Base-by-base conservation (phyloP, 768 basidiomycete genomes). In the Lentinula sp. region DNA sequence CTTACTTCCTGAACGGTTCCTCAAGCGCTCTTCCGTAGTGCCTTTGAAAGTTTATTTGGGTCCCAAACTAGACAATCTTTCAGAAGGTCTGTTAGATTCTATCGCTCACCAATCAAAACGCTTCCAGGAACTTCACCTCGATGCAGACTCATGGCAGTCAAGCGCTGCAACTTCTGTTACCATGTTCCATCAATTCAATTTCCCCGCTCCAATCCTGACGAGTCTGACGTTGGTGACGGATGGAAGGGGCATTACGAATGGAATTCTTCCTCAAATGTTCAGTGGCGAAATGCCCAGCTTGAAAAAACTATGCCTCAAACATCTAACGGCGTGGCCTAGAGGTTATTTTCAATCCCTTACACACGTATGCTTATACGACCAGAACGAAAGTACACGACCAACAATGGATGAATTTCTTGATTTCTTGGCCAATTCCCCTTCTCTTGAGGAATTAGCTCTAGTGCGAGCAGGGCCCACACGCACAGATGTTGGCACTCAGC, bases 321-420 rank as follows among this genome's bases (percentile, higher is more conserved):
- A 56, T 43, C 59, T 63, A 18, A 61, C 62, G 42, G 49, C 49
- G 35, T 63, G 62, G 62, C 62, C 62, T 9, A 42, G 10, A 35
- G 51, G 42, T n/a, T 55, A 63, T 32, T 63, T 63, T 20, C 49
- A 48, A 13, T 37, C 37, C 18, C 54, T 63, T 9, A 63, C 62
- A 15, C 52, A 51, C 33, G 37, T 63, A 33, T 63, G 62, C 46
- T 55, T 63, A n/a, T 55, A 63, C 37, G 52, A 63, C 43, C 59
- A 61, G 39, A 45, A 50, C 9, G 50, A 52, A 13, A 43, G 23
- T 16, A 61, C 46, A 28, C 63, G 61, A 41, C 62, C 66, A 20
- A 50, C 67, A 37, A 66, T 64, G 8, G 46, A 61, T 12, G 60
- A 63, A 45, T 68, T 68, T 23, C 64, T 68, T 23, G 63, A 68